A percentile compares a stretch with the other conserved stretches of the same genome.
Evolutionary conservation across 805 yeast species (phyloP).

Genomic region (Zygoascus flipseniorum): DNA sequence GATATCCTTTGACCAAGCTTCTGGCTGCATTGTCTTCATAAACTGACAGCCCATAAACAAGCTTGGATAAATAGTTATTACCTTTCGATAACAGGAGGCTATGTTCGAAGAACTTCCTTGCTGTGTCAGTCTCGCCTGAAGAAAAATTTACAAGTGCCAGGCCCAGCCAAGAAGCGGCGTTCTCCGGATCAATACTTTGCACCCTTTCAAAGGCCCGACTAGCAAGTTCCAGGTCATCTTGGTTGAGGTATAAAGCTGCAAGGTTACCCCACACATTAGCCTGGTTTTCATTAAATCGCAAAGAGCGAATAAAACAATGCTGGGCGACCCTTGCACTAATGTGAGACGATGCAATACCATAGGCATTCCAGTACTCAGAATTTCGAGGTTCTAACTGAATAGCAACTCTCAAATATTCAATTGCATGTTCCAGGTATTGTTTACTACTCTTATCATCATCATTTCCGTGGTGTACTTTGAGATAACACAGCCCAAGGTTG

Average conservation of each 20-base stretch:
- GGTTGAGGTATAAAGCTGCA: constrained; percentile 64
- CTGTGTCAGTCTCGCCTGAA: constrained; percentile 33
- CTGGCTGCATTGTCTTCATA: constrained; percentile 15
- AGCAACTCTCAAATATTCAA: constrained; percentile 53
- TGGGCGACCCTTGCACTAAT: constrained; percentile 69
- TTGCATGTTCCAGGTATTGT: constrained; percentile 42
- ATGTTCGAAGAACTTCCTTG: constrained; percentile 61
- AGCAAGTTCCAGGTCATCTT: constrained; percentile 66
- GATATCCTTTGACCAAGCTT: not conserved
- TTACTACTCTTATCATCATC: constrained; percentile 14
- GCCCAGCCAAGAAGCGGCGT: constrained; percentile 75
- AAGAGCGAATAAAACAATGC: constrained; percentile 85
- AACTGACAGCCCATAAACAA: constrained; percentile 59
- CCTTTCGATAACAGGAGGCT: constrained; percentile 75
- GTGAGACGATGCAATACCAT: constrained; percentile 67
- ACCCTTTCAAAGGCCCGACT: constrained; percentile 62
- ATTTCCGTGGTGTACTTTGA: constrained; percentile 36
- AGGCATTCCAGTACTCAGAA: constrained; percentile 68
- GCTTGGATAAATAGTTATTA: constrained; percentile 54
- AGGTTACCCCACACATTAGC: constrained; percentile 71
- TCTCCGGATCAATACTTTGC: constrained; percentile 74
- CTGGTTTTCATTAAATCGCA: constrained; percentile 59
- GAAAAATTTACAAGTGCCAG: constrained; percentile 49
- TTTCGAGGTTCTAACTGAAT: constrained; percentile 64
- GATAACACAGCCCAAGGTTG: constrained; percentile 63